Conservation (phyloP, 2,329 filamentous ascomycete species). For the Colletotrichum ledebouriae region DNA sequence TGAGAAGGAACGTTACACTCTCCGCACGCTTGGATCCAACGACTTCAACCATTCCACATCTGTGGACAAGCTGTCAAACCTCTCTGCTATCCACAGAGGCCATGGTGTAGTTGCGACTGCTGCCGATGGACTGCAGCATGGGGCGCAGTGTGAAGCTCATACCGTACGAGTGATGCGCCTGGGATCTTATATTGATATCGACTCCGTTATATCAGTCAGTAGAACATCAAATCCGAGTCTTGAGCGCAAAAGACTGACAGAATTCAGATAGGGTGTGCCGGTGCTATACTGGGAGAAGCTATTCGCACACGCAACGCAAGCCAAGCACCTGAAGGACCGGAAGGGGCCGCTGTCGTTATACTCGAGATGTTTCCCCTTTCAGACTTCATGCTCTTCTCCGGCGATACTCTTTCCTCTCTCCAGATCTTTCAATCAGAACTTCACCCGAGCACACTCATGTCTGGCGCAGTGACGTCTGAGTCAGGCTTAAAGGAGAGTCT, state of each 20-base stretch:
- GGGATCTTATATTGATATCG: slow-evolving; percentile 78
- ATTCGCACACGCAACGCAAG: slow-evolving; percentile 61
- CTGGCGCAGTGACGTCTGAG: slow-evolving; percentile 63
- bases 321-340: not conserved
- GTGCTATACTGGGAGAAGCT: slow-evolving; percentile 86
- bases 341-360: slow-evolving; percentile 16
- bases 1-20: slow-evolving; percentile 46
- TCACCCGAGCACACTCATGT: slow-evolving; percentile 85
- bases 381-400: slow-evolving; percentile 80
- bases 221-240: not conserved
- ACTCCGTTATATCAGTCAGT: slow-evolving; percentile 77
- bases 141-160: slow-evolving; percentile 58
- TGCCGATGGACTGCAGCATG: not conserved
- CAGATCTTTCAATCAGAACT: slow-evolving; percentile 88
- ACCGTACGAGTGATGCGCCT: slow-evolving; percentile 76
- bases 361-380: slow-evolving; percentile 82
- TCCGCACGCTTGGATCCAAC: slow-evolving; percentile 77
- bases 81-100: slow-evolving; percentile 60
- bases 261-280: slow-evolving; percentile 80
- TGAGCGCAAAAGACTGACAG: not conserved
- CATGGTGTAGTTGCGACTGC: slow-evolving; percentile 12
- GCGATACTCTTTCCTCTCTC: slow-evolving; percentile 83
- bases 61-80: slow-evolving; percentile 72
- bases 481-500: slow-evolving; percentile 82
- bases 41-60: slow-evolving; percentile 81